Evolutionary conservation across 805 yeast species (phyloP).

Genomic region (Spathaspora passalidarum): DNA sequence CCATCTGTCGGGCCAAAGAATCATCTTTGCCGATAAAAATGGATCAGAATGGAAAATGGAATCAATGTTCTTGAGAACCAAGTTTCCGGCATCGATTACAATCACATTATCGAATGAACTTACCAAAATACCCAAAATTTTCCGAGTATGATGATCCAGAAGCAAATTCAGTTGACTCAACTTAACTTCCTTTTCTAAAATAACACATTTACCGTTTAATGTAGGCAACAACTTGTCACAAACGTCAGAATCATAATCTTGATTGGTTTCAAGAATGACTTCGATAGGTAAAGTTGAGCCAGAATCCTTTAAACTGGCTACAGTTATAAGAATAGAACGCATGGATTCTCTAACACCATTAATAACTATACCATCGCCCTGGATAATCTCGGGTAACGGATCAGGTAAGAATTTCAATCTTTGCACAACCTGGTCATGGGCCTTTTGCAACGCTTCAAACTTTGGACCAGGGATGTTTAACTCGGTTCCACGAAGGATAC

Average conservation of each 20-base stretch:
- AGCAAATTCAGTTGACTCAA: neutral
- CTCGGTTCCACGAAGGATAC: conserved; percentile 7
- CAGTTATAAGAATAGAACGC: conserved; percentile 26
- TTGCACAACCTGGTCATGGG: conserved; percentile 26
- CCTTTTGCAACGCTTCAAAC: conserved; percentile 18
- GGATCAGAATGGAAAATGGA: conserved; percentile 20
- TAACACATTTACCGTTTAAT: conserved; percentile 25
- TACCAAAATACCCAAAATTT: conserved; percentile 29
- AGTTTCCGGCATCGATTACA: conserved; percentile 31
- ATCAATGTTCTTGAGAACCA: conserved; percentile 31
- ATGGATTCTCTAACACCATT: conserved; percentile 25
- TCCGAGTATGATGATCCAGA: conserved; percentile 21
- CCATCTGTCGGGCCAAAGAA: conserved; percentile 38
- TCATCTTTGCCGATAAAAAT: conserved; percentile 22
- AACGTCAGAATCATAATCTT: conserved; percentile 22
- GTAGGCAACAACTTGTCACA: conserved; percentile 25
- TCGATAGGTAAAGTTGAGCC: conserved; percentile 36
- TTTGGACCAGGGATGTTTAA: conserved; percentile 14
- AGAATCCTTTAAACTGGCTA: conserved; percentile 27
- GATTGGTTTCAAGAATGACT: conserved; percentile 23
- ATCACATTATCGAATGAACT: conserved; percentile 33
- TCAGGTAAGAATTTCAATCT: conserved; percentile 20
- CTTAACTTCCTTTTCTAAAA: conserved; percentile 21
- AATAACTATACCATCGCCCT: conserved; percentile 36
- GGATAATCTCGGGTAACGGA: conserved; percentile 23